Percentiles rank a stretch among this genome's conserved stretches.
These are phyloP conservation scores for Euphorbia neoarborescens DNA, from an alignment of 441 rosid species.

Conservation along the genomic window DNA sequence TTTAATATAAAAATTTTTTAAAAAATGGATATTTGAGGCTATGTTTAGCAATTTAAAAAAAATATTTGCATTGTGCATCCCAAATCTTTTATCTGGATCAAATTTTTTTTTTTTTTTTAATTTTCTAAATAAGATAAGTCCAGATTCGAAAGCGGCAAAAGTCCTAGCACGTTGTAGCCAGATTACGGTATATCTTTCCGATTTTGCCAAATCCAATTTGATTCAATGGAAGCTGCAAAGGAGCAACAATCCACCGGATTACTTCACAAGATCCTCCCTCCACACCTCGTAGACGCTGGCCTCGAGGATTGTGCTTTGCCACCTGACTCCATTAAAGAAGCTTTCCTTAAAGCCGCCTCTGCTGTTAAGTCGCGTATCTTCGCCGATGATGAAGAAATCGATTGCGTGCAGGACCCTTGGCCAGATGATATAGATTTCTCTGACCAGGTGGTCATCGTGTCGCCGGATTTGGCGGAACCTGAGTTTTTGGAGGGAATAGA, in stretches of 20 bases:
- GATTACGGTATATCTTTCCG: not conserved
- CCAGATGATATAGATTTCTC: conserved; percentile 21
- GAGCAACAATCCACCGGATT: conserved; percentile 23
- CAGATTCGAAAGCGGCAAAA: too few species aligned
- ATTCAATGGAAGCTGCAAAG: not conserved
- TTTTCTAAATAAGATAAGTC: too few species aligned
- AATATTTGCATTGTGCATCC: too few species aligned
- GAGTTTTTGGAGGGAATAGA: conserved; percentile 27
- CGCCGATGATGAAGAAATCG: conserved; percentile 25
- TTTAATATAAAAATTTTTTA: too few species aligned
- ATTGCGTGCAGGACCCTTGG: conserved; percentile 39
- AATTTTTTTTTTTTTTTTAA: too few species aligned
- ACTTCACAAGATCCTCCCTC: conserved; percentile 46
- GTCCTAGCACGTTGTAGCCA: too few species aligned
- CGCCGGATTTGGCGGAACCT: conserved; percentile 7
- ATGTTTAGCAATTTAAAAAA: too few species aligned
- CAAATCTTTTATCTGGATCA: too few species aligned
- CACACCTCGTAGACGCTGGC: conserved; percentile 69
- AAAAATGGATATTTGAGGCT: too few species aligned
- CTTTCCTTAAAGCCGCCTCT: conserved; percentile 65
- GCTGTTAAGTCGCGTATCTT: conserved; percentile 48
- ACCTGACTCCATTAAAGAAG: conserved; percentile 60
- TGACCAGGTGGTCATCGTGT: conserved; percentile 7
- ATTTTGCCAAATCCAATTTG: not conserved
- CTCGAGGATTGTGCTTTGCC: conserved; percentile 77